Percentiles rank a stretch among this genome's conserved stretches.
These are phyloP conservation scores for Euphrasia arctica DNA, from an alignment of 305 asterid genomes.

Conservation along the genomic window DNA sequence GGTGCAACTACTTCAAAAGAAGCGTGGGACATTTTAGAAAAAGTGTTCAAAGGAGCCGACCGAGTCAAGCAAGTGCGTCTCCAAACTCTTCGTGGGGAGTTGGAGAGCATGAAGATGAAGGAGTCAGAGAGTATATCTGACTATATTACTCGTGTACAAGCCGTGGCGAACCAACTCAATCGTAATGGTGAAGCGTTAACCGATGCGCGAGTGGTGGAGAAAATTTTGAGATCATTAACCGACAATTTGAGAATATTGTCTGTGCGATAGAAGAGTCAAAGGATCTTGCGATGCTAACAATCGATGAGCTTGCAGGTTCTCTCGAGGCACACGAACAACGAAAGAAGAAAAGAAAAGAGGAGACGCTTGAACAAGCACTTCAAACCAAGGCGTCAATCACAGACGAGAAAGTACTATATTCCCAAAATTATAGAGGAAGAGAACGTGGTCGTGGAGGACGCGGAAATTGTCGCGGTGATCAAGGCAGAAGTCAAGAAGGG, in stretches of 20 bases:
- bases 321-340: background rate
- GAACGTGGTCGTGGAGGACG: background rate
- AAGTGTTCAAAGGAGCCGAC: background rate
- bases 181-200: background rate
- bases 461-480: background rate
- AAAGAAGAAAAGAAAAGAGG: too few species aligned
- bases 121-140: background rate
- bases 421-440: too few species aligned
- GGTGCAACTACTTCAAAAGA: background rate
- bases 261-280: background rate
- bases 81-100: background rate
- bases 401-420: too few species aligned
- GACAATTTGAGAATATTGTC: background rate
- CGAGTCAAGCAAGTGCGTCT: background rate
- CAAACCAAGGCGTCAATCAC: too few species aligned
- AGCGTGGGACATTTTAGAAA: background rate
- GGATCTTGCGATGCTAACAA: background rate
- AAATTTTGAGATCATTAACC: background rate
- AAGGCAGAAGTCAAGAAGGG: background rate
- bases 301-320: background rate
- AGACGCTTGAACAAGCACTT: too few species aligned
- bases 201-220: background rate
- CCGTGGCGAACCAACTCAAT: background rate
- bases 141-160: background rate
- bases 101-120: background rate